A percentile compares a stretch with the other conserved stretches of the same genome.
Conservation (phyloP, 768 basidiomycete genomes). For the Hirschioporus abietinus region DNA sequence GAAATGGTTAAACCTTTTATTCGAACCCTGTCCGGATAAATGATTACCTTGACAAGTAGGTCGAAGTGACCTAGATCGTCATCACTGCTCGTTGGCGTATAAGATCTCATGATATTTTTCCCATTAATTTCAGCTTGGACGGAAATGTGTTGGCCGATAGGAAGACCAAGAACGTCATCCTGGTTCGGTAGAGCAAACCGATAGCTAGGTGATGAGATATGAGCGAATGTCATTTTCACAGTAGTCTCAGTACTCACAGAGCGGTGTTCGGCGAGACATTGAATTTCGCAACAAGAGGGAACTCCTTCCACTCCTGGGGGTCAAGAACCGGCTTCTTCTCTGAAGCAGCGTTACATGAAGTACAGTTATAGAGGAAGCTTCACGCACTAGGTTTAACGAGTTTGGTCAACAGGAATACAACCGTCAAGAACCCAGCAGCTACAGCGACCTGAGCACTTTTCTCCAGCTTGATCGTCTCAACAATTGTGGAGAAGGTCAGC, state of each 20-base stretch:
- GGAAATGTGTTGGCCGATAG: constrained; percentile 95
- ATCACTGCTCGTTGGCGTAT: constrained; percentile 93
- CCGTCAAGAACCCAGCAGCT: constrained; percentile 12
- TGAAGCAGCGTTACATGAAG: constrained; percentile 22
- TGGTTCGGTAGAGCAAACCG: constrained; percentile 78
- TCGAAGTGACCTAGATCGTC: constrained; percentile 93
- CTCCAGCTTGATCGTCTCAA: neutral
- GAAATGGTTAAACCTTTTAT: neutral
- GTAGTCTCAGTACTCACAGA: constrained; percentile 46
- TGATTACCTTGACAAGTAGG: constrained; percentile 86
- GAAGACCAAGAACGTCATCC: constrained; percentile 82
- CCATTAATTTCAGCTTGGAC: constrained; percentile 87
- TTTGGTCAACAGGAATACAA: constrained; percentile 3
- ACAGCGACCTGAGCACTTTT: constrained; percentile 31
- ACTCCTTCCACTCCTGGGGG: constrained; percentile 74
- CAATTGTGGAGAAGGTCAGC: neutral
- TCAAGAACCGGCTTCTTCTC: constrained; percentile 68
- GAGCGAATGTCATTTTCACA: constrained; percentile 4
- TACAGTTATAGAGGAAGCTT: neutral
- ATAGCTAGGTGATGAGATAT: constrained; percentile 51
- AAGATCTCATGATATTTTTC: constrained; percentile 85
- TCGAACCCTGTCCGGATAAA: neutral
- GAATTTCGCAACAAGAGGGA: constrained; percentile 75
- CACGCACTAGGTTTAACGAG: neutral
- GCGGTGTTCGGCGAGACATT: constrained; percentile 94